Base-by-base conservation (phyloP, 169 alveolate species). In the Plasmodium berghei region DNA sequence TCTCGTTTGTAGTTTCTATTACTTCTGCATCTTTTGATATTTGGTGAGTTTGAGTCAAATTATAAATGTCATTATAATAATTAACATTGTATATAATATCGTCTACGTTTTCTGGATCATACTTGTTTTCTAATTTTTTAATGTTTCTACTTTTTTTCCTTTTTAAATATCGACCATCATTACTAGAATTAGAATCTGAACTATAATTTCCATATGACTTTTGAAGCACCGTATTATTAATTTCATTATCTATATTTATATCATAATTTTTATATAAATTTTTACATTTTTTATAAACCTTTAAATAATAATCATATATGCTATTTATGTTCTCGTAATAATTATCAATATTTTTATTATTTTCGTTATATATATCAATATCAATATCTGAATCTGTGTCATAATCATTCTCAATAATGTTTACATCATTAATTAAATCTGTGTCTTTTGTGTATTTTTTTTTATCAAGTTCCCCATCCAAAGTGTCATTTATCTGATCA, bases 181-280 rank as follows among this genome's bases (percentile, higher is more conserved):
- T 45, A 62, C 90, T 83, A 5, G 73, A 24, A 42, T 83, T 83
- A 14, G 90, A 83, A 56, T 83, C 90, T 14, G 90, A 83, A 28
- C 85, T 83, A 40, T 72, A 66, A 48, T 67, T 83, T 20, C 73
- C 90, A 28, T 67, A 83, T 22, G 73, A 83, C 40, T 83, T 83
- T 56, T 46, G 22, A 40, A 67, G 26, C 5, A 67, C 24, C 4
- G 28, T 20, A 45, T 42, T 45, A 34, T 66, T 22, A 10, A 20
- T n/a, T 28, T 48, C 77, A n/a, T 77, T 64, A 10, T 69, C 86
- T 26, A 66, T 12, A 10, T 72, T 71, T 26, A 61, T 46, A 26
- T 83, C 90, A 46, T 83, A 83, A 52, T 71, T 67, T 61, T 83
- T 83, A 48, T 66, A 83, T 54, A 83, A 61, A 49, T 83, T 83